Base-by-base conservation (phyloP, 768 basidiomycete genomes). In the Psilocybe cyanescens region DNA sequence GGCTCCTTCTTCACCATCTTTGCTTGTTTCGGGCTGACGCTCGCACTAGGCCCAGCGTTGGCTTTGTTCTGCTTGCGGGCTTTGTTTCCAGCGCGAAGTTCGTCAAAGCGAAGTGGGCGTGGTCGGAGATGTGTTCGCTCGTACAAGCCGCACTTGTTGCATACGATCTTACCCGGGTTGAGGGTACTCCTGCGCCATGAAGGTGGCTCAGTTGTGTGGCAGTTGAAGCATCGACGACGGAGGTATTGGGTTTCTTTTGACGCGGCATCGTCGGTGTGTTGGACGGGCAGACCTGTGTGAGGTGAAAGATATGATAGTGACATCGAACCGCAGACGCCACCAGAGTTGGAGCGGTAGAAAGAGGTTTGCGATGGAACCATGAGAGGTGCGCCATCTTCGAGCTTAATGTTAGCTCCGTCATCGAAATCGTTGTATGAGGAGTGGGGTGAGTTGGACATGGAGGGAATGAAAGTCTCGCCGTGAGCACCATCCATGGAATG, bases 81-180 rank as follows among this genome's bases (percentile, higher is more conserved):
- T 76, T 94, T 94, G 75, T 88, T 89, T n/a, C 92, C 92, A 0
- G 91, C 89, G 4, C 92, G 86, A 45, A 95, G 83, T 74, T 94
- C 93, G 72, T 94, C 93, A 64, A 95, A 94, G 57, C 92, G 88
- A 16, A 94, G 81, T 7, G 93, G 93, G 11, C 93, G 83, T 4
- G 92, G 86, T 24, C 93, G 85, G 58, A 94, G 75, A 66, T 95
- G 93, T 11, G 93, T 95, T 70, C 93, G 91, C 75, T 95, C 93
- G 70, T 95, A 95, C 41, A 95, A 82, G 8, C 93, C 93, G 65
- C 93, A 95, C 79, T 95, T 95, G 83, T 95, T 95, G 83, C 93
- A 95, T 48, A 95, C 93, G 70, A 95, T 95, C 76, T 95, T 95
- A 65, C 93, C 93, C 0, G 91, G 91, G 74, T 93, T 92, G 70